Evolutionary conservation across 2,329 filamentous ascomycete genomes (phyloP).

Genomic region (Aureobasidium lini): DNA sequence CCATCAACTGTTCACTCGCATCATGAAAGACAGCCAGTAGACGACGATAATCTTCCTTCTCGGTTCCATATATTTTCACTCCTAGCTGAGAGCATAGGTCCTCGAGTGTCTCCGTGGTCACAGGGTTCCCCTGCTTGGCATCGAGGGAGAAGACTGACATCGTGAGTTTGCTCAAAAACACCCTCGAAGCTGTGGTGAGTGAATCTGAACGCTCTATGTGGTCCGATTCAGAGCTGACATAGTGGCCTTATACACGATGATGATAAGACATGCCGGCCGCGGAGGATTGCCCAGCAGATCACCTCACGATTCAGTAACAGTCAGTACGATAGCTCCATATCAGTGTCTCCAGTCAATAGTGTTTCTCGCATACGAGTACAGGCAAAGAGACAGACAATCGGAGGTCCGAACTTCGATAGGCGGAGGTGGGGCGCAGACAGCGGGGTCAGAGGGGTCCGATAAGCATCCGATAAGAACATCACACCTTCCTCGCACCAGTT

Average conservation of each 20-base stretch:
- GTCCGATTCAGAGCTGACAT: too few relatives aligned
- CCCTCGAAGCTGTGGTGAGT: too few relatives aligned
- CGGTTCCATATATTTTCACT: constrained; percentile 27
- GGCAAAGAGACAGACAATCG: neutral
- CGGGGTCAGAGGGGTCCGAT: neutral
- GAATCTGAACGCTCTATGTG: too few relatives aligned
- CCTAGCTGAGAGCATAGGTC: constrained; percentile 27
- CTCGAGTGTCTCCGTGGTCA: constrained; percentile 28
- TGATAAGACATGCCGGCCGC: too few relatives aligned
- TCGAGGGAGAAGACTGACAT: constrained; percentile 35
- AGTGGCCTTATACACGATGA: too few relatives aligned
- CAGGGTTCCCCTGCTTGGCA: constrained; percentile 27
- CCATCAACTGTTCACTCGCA: constrained; percentile 31
- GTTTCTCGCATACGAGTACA: neutral
- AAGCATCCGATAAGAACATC: neutral
- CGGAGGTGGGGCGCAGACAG: neutral
- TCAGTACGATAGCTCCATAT: too few relatives aligned
- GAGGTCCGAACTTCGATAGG: neutral
- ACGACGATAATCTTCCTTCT: constrained; percentile 32
- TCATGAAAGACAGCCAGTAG: constrained; percentile 35
- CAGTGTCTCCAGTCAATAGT: too few relatives aligned
- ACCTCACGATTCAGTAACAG: too few relatives aligned
- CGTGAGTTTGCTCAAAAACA: too few relatives aligned
- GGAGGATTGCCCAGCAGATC: too few relatives aligned
- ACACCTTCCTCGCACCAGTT: neutral